Percentiles rank a stretch among this genome's conserved stretches.
phyloP scores from a whole-genome alignment of 768 basidiomycete genomes.

The Hericium rajendrae region DNA sequence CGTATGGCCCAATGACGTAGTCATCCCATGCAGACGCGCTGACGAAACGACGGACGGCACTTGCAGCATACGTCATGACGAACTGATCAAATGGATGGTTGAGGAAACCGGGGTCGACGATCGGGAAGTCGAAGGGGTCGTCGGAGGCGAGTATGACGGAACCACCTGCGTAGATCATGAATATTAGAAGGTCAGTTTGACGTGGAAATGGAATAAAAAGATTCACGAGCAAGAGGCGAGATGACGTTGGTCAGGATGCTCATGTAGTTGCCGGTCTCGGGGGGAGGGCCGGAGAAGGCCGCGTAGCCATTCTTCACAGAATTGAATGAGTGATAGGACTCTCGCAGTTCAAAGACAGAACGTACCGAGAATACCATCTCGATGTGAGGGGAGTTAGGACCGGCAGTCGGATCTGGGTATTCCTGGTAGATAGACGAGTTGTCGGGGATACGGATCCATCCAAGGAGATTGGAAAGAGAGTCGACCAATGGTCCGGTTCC shows the following conservation, averaged over 20 bases:
- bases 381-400: constrained; percentile 9
- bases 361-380: constrained; percentile 10
- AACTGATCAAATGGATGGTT: constrained; percentile 3
- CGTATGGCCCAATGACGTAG: neutral
- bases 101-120: constrained; percentile 18
- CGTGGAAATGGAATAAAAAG: neutral
- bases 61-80: constrained; percentile 1
- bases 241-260: constrained; percentile 10
- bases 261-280: constrained; percentile 14
- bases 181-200: neutral
- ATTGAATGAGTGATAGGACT: neutral
- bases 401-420: constrained; percentile 9
- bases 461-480: neutral
- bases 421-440: constrained; percentile 4
- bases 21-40: constrained; percentile 3
- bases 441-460: constrained; percentile 7
- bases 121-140: constrained; percentile 18
- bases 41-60: neutral
- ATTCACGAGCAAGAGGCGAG: constrained; percentile 17
- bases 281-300: constrained; percentile 2
- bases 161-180: constrained; percentile 11
- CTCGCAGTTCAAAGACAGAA: neutral
- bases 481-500: constrained; percentile 6
- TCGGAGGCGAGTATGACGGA: constrained; percentile 16
- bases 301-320: constrained; percentile 1